Percentiles rank a stretch among this genome's conserved stretches.
phyloP scores from a whole-genome alignment of 2,329 filamentous ascomycete species.

The Cryphonectria carpinicola region DNA sequence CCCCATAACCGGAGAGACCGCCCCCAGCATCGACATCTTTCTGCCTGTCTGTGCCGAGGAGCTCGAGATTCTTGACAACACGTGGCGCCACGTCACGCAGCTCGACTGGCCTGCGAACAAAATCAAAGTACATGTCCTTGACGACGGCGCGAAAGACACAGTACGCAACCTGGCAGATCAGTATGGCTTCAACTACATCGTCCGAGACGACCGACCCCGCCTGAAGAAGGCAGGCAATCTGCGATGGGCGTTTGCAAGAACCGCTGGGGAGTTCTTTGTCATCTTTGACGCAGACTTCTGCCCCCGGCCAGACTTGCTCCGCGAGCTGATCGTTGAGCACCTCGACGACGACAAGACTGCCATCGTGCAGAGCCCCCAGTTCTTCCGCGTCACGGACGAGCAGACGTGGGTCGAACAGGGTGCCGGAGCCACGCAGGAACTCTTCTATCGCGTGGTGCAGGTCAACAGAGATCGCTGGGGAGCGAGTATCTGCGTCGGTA shows the following conservation, averaged over 20 bases:
- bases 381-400: conserved; percentile 43
- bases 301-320: conserved; percentile 45
- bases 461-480: conserved; percentile 46
- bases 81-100: conserved; percentile 39
- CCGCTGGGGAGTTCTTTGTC: conserved; percentile 44
- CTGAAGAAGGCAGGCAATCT: conserved; percentile 49
- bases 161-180: conserved; percentile 38
- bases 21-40: conserved; percentile 46
- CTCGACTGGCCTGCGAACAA: conserved; percentile 43
- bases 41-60: conserved; percentile 48
- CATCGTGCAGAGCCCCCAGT: conserved; percentile 48
- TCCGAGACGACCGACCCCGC: conserved; percentile 45
- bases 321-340: conserved; percentile 45
- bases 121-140: conserved; percentile 45
- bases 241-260: conserved; percentile 45
- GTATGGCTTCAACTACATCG: conserved; percentile 45
- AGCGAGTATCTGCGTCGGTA: conserved; percentile 47
- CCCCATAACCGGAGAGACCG: conserved; percentile 39
- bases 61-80: conserved; percentile 44
- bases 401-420: conserved; percentile 51
- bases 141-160: conserved; percentile 41
- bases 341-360: conserved; percentile 43
- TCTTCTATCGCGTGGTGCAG: conserved; percentile 49
- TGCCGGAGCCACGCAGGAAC: conserved; percentile 46
- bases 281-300: conserved; percentile 50